Percentiles rank a stretch among this genome's conserved stretches.
phyloP scores from a whole-genome alignment of 1,139 yeast genomes.

The Pichia sp. region DNA sequence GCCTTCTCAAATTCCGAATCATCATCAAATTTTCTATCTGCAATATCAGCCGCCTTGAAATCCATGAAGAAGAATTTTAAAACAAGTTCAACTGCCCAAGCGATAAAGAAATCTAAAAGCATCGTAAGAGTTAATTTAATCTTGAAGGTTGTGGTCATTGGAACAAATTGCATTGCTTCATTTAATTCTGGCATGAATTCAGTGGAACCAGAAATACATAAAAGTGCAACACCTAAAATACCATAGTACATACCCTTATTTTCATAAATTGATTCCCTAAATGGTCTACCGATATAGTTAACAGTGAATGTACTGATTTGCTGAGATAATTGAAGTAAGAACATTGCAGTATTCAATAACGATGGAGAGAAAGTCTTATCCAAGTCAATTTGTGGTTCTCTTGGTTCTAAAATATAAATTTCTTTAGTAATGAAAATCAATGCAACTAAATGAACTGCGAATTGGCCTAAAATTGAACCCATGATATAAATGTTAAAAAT shows the following conservation, averaged over 20 bases:
- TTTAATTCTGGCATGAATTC: constrained; percentile 94
- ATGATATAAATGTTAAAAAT: constrained; percentile 90
- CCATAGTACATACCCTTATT: constrained; percentile 98
- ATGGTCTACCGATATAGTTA: constrained; percentile 95
- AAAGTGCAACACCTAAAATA: constrained; percentile 78
- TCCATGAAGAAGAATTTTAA: constrained; percentile 86
- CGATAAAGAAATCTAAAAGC: constrained; percentile 65
- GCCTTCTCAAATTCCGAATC: constrained; percentile 28
- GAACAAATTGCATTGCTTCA: constrained; percentile 85
- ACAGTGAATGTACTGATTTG: constrained; percentile 98
- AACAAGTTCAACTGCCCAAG: constrained; percentile 73
- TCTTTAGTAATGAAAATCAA: constrained; percentile 76
- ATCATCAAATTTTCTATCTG: constrained; percentile 33
- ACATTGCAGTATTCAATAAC: constrained; percentile 90
- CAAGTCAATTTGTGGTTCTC: constrained; percentile 80
- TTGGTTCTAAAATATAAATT: constrained; percentile 83
- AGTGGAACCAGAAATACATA: constrained; percentile 88
- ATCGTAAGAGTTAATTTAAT: constrained; percentile 66
- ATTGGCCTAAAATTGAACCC: constrained; percentile 97
- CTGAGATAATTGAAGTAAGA: constrained; percentile 87
- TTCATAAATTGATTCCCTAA: constrained; percentile 82
- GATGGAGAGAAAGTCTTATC: constrained; percentile 89
- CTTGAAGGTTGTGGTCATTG: constrained; percentile 74
- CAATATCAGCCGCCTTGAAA: constrained; percentile 88
- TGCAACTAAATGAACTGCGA: constrained; percentile 83